phyloP scores from a whole-genome alignment of 148 eudicot genomes.

The Limonium bicolor region DNA sequence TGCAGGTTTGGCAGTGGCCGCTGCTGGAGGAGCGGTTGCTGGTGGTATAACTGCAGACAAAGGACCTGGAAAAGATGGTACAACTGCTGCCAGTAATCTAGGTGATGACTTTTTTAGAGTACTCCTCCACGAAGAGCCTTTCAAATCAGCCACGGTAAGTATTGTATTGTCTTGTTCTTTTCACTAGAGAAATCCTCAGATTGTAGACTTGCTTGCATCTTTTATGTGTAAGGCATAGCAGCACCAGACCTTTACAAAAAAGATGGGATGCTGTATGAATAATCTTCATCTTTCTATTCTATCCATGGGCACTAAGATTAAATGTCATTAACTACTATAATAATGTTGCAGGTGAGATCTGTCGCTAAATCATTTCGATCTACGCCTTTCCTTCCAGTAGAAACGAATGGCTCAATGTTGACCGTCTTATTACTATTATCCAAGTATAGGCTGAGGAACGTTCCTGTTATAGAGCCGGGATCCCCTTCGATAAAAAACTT shows the following conservation, averaged over 20 bases:
- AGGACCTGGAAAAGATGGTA: slow-evolving; percentile 59
- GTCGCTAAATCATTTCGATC: slow-evolving; percentile 57
- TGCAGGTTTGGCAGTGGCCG: slow-evolving; percentile 70
- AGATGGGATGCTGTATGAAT: too few species aligned
- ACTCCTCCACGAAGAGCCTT: slow-evolving; percentile 82
- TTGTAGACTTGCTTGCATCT: too few species aligned
- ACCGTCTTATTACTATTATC: slow-evolving; percentile 70
- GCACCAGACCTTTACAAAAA: too few species aligned
- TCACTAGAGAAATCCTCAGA: too few species aligned
- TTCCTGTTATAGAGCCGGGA: slow-evolving; percentile 77
- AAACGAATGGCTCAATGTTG: slow-evolving; percentile 74
- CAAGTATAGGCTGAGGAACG: slow-evolving; percentile 82
- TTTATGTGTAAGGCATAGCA: too few species aligned
- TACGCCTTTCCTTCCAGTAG: slow-evolving; percentile 75
- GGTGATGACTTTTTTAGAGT: slow-evolving; percentile 89
- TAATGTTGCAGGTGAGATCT: slow-evolving; percentile 71
- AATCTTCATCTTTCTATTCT: too few species aligned
- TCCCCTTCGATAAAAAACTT: slow-evolving; percentile 53
- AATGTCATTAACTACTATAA: too few species aligned
- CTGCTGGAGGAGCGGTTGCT: slow-evolving; percentile 76
- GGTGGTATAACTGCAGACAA: slow-evolving; percentile 63
- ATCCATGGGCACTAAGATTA: too few species aligned
- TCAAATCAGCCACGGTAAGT: slow-evolving; percentile 73
- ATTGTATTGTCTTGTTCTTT: too few species aligned
- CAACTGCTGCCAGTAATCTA: slow-evolving; percentile 56